Evolutionary conservation across 148 eudicot genomes (phyloP).

Genomic region (Chenopodium berlandieri): DNA sequence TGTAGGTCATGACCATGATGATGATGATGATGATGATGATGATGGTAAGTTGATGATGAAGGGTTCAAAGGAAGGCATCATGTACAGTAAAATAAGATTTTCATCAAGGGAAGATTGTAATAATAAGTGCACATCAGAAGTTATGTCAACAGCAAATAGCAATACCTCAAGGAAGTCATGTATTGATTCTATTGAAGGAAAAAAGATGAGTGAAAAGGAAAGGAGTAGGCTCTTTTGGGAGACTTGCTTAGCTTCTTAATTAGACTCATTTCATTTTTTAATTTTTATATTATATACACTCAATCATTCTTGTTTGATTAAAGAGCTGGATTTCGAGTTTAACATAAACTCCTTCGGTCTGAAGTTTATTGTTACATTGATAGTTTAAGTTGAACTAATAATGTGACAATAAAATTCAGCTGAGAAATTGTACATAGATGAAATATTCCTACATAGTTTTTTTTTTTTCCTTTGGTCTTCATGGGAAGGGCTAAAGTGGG

Average conservation of each 20-base stretch:
- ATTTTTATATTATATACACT: neutral
- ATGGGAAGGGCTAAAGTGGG: neutral
- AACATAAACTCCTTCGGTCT: neutral
- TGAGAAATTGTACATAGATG: neutral
- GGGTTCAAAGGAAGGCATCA: conserved; percentile 5
- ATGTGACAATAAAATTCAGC: neutral
- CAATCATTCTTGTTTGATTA: neutral
- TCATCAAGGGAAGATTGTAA: neutral
- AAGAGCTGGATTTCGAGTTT: neutral
- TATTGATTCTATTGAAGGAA: conserved; percentile 34
- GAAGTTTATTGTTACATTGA: neutral
- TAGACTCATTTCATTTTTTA: neutral
- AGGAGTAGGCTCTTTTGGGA: conserved; percentile 77
- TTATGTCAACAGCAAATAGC: conserved; percentile 37
- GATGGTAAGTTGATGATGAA: conserved; percentile 11
- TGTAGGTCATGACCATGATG: neutral
- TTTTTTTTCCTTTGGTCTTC: neutral
- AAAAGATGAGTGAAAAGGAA: conserved; percentile 47
- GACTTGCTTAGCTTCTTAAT: conserved; percentile 72
- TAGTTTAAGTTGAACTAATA: no score
- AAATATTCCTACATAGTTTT: neutral
- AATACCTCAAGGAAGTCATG: conserved; percentile 29
- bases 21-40: conserved; percentile 19
- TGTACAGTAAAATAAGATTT: neutral
- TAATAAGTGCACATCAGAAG: conserved; percentile 24